These are phyloP conservation scores for Hymenoscyphus occultus DNA, from an alignment of 2,329 filamentous ascomycete genomes.

Conservation along the genomic window DNA sequence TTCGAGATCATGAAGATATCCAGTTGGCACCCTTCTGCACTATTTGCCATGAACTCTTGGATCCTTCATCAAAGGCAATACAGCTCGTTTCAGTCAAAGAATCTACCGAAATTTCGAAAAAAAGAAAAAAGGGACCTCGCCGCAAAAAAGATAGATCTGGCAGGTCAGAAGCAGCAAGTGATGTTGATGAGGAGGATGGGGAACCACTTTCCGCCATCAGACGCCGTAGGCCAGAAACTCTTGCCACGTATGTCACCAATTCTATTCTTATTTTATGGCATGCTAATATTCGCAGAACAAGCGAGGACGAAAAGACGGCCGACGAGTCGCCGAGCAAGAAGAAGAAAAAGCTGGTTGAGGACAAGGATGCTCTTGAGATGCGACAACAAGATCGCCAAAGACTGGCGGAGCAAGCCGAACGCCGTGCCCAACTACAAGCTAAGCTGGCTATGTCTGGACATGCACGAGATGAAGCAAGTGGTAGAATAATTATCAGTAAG, in stretches of 20 bases:
- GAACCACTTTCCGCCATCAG: slow-evolving; percentile 42
- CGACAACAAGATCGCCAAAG: slow-evolving; percentile 56
- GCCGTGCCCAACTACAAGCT: slow-evolving; percentile 46
- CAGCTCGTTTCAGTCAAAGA: not conserved
- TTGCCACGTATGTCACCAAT: slow-evolving; percentile 18
- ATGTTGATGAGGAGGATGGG: slow-evolving; percentile 27
- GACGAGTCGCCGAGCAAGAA: slow-evolving; percentile 25
- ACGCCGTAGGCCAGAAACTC: slow-evolving; percentile 28
- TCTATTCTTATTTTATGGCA: not conserved
- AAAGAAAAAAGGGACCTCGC: not conserved
- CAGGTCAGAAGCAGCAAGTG: not conserved
- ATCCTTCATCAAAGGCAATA: not conserved
- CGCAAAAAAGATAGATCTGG: not conserved
- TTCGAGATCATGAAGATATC: slow-evolving; percentile 14
- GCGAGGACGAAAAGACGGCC: slow-evolving; percentile 12
- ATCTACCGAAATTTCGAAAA: not conserved
- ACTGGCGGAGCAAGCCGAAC: slow-evolving; percentile 51
- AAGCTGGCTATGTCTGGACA: slow-evolving; percentile 45
- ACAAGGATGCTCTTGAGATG: slow-evolving; percentile 45
- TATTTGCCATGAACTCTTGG: not conserved
- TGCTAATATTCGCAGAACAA: slow-evolving; percentile 9
- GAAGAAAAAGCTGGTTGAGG: slow-evolving; percentile 44
- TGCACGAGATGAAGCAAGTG: slow-evolving; percentile 45
- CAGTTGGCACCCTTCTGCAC: not conserved
- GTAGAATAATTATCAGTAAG: slow-evolving; percentile 54